These are phyloP conservation scores for Myxozyma neotropica DNA, from an alignment of 805 yeast genomes.

Conservation along the genomic window DNA sequence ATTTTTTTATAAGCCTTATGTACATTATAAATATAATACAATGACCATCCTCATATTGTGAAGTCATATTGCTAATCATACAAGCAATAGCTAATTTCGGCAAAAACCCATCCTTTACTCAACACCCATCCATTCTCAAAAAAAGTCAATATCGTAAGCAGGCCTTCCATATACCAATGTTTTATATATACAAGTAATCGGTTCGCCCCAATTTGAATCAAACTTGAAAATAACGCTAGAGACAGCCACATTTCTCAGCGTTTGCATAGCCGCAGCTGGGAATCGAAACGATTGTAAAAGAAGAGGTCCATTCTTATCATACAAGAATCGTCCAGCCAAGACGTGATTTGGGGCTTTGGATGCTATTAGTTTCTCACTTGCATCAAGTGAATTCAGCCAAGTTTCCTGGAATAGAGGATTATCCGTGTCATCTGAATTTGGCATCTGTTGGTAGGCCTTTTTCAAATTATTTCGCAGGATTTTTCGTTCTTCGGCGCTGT, in stretches of 20 bases:
- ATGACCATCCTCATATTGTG: no score
- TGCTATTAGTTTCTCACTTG: background rate
- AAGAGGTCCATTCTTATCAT: constrained; percentile 33
- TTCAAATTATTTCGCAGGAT: constrained; percentile 5
- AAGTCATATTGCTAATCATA: no score
- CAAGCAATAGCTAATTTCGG: no score
- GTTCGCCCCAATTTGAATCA: constrained; percentile 42
- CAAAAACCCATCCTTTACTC: no score
- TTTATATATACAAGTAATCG: constrained; percentile 42
- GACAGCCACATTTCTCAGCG: constrained; percentile 24
- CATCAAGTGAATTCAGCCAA: no score
- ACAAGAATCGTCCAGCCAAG: constrained; percentile 32
- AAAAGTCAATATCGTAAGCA: constrained; percentile 1
- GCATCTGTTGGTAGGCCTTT: background rate
- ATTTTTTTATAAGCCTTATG: no score
- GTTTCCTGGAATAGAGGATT: no score
- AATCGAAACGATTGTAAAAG: constrained; percentile 35
- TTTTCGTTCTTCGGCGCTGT: constrained; percentile 21
- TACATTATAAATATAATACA: no score
- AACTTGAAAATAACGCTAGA: constrained; percentile 35
- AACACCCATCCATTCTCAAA: no score
- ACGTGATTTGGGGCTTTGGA: constrained; percentile 25
- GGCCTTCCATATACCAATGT: constrained; percentile 39
- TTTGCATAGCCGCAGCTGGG: constrained; percentile 26
- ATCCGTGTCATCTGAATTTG: background rate